phyloP scores from a whole-genome alignment of 2,329 filamentous ascomycete species.

The Nigrospora oryzae region DNA sequence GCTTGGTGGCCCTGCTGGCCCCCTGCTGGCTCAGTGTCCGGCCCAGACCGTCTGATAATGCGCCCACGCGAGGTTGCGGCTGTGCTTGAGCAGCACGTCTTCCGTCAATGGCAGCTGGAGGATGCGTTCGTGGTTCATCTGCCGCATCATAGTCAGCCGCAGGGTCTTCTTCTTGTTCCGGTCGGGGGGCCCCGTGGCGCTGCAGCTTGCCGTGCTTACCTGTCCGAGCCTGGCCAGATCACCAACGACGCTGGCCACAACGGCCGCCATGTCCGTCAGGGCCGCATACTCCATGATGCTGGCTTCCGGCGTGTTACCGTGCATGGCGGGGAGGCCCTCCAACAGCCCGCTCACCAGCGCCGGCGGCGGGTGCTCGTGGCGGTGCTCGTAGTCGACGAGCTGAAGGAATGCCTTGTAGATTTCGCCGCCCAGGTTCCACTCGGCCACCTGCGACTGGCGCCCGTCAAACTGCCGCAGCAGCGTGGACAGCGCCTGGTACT shows the following conservation, averaged over 20 bases:
- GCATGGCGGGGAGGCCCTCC: constrained; percentile 46
- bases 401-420: constrained; percentile 62
- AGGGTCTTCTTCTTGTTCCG: no score
- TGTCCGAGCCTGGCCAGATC: constrained; percentile 17
- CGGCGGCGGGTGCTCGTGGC: constrained; percentile 28
- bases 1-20: no score
- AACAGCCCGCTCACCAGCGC: constrained; percentile 48
- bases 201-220: constrained; percentile 11
- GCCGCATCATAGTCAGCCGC: background rate
- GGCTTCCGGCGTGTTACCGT: constrained; percentile 26
- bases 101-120: constrained; percentile 22
- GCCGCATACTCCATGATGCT: constrained; percentile 22
- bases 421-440: constrained; percentile 73
- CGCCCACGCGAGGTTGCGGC: constrained; percentile 21
- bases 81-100: constrained; percentile 22
- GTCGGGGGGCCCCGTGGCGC: background rate
- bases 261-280: constrained; percentile 23
- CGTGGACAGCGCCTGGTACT: constrained; percentile 61
- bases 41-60: constrained; percentile 20
- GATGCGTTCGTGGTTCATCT: constrained; percentile 22
- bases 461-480: constrained; percentile 66
- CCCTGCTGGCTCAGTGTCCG: constrained; percentile 8
- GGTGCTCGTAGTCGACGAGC: constrained; percentile 33
- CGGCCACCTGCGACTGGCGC: constrained; percentile 51
- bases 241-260: constrained; percentile 22